phyloP scores from a whole-genome alignment of 108 stramenopile genomes.

The Skeletonema marinoi region DNA sequence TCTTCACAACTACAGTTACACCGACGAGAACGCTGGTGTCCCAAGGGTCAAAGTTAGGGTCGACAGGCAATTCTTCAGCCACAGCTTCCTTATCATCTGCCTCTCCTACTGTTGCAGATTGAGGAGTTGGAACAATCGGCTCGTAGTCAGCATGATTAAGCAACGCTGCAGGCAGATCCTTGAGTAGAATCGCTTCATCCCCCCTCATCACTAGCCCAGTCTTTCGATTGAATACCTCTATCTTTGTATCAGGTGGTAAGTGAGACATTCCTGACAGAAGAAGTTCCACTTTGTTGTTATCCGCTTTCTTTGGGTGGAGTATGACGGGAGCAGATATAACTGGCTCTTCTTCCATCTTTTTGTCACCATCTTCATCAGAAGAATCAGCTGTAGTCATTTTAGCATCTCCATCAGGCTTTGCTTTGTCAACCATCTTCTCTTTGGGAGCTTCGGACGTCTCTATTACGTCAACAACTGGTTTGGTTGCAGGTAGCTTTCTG shows the following conservation, averaged over 20 bases:
- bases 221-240: constrained; percentile 54
- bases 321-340: not conserved
- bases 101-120: not conserved
- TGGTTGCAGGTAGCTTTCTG: not conserved
- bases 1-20: not conserved
- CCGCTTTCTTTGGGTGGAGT: not conserved
- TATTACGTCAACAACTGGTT: not conserved
- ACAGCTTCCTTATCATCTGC: not conserved
- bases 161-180: constrained; percentile 32
- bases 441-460: not conserved
- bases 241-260: constrained; percentile 32
- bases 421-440: not conserved
- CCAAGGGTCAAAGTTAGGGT: not conserved
- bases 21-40: not conserved
- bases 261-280: constrained; percentile 26
- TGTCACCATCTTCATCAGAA: not conserved
- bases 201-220: constrained; percentile 47
- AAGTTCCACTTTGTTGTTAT: not conserved
- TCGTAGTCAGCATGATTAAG: constrained; percentile 50
- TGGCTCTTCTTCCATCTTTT: not conserved
- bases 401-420: not conserved
- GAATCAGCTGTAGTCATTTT: not conserved
- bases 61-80: not conserved
- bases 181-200: constrained; percentile 27
- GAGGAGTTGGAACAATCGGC: constrained; percentile 37